Evolutionary conservation across 306 rosid genomes (phyloP), one percentile per base, ranked within the genome.

Genomic region (Herpetospermum pedunculosum): DNA sequence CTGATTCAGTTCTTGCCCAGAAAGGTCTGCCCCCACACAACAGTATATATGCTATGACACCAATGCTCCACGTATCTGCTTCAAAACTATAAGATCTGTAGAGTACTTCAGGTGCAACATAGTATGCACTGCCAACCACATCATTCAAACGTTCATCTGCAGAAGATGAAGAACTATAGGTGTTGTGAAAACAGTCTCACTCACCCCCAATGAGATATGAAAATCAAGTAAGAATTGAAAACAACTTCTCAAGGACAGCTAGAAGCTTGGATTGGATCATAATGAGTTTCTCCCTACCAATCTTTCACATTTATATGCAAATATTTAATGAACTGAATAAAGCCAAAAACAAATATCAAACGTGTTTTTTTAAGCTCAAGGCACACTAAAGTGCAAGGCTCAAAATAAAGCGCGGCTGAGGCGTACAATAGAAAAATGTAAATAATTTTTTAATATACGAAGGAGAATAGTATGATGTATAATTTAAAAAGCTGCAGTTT

Each of bases 121-220:
- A 93, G 83, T 93, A 93, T 26, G 98, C 98, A 80, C 98, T 93
- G 62, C 98, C 98, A 79, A 94, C 98, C 76, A 94, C 92, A 81
- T 94, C 98, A 58, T 86, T 94, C 70, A 94, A 92, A 54, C 96
- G 93, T 62, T 85, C 91, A 12, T 94, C 98, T 94, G 90, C 88
- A 85, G 54, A 80, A 80, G 60, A 83, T 82, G 65, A 79, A 80
- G 59, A 83, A 84, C 72, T 77, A 81, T 73, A 73, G 23, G 55
- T 79, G 75, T 84, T 75, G 83, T 75, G 46, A 59, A 73, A 63
- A 57, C 49, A 68, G 65, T 43, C 73, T 68, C 73, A 14, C 73
- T 68, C 73, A 14, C 54, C 54, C 29, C 37, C 19, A 13, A 13
- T 67, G 19, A 21, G 70, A 34, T 35, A 21, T 64, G 41, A 48